A percentile compares a stretch with the other conserved stretches of the same genome.
Evolutionary conservation across 495 filamentous ascomycete species (phyloP).

Genomic region (Jackrogersella minutella): DNA sequence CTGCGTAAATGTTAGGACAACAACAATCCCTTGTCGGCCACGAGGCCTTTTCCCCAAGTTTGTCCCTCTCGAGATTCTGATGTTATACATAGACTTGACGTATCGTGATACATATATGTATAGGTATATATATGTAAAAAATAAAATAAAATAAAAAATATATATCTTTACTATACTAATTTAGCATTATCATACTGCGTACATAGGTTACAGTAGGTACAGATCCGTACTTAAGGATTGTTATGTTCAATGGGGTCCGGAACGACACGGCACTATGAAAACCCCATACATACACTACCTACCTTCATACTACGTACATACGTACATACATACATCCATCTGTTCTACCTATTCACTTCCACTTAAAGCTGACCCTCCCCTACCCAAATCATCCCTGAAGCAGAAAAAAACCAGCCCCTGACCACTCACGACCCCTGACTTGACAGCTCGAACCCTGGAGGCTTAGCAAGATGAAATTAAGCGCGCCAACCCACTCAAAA

Average conservation of each 20-base stretch:
- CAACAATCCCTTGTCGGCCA: not conserved
- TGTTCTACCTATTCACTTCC: not conserved
- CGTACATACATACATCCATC: not conserved
- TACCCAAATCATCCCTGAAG: not conserved
- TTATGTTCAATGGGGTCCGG: no score
- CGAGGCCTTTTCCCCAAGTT: not conserved
- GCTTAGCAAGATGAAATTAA: constrained; percentile 34
- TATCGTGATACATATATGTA: not conserved
- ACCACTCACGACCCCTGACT: constrained; percentile 1
- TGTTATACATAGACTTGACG: not conserved
- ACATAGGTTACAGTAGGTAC: no score
- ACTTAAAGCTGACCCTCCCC: not conserved
- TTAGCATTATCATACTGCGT: no score
- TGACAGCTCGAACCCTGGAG: constrained; percentile 11
- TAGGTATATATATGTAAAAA: no score
- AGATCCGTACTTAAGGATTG: no score
- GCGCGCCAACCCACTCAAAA: constrained; percentile 32
- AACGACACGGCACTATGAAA: no score
- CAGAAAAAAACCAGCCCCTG: not conserved
- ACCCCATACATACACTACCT: no score
- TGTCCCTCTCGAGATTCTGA: not conserved
- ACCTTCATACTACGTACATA: not conserved
- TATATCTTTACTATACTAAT: no score
- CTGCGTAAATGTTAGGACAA: no score
- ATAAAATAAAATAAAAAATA: no score